phyloP scores from a whole-genome alignment of 2,329 filamentous ascomycete genomes.

The Colletotrichum plurivorum region DNA sequence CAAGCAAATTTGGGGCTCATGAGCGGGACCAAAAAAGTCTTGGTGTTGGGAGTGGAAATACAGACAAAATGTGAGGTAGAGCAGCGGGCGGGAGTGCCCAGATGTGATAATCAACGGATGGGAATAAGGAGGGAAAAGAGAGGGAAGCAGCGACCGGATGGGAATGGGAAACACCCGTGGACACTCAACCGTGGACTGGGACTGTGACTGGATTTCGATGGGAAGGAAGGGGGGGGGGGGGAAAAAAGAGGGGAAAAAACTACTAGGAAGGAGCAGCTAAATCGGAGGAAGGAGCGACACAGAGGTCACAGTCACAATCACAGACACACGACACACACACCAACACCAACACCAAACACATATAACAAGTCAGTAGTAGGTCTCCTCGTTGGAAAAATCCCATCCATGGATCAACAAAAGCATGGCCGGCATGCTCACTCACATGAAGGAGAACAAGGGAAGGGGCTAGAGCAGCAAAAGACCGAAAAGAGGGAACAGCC shows the following conservation, averaged over 20 bases:
- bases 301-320: too few species aligned
- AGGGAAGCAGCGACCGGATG: too few species aligned
- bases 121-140: conserved; percentile 26
- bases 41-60: conserved; percentile 7
- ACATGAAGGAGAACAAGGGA: neutral
- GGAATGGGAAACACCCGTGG: too few species aligned
- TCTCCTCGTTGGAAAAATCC: neutral
- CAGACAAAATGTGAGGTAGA: too few species aligned
- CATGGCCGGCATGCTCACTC: neutral
- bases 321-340: neutral
- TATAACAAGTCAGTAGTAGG: neutral
- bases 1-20: conserved; percentile 1
- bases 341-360: too few species aligned
- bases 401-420: neutral
- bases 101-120: conserved; percentile 11
- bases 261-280: too few species aligned
- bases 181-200: too few species aligned
- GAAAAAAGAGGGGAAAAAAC: neutral
- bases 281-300: too few species aligned
- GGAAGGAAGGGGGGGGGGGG: neutral
- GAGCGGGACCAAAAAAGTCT: neutral
- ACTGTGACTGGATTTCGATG: too few species aligned
- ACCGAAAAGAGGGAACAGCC: neutral
- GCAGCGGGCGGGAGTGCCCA: too few species aligned
- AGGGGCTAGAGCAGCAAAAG: too few species aligned